Evolutionary conservation across 306 rosid species (phyloP).

Genomic region (Gastrolobium bilobum): DNA sequence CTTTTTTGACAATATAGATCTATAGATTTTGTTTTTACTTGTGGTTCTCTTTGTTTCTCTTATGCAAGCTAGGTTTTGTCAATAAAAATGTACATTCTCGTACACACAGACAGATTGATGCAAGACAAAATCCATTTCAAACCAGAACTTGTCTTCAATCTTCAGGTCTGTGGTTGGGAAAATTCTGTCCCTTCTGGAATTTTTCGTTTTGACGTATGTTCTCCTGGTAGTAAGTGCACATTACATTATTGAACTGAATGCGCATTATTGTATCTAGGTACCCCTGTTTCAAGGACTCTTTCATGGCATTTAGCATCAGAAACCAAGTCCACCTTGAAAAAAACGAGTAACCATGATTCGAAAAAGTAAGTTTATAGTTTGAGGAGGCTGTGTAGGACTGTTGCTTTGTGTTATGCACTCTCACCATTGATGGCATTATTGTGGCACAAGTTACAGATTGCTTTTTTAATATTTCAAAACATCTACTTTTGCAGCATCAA

Average conservation of each 20-base stretch:
- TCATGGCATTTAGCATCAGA: conserved; percentile 98
- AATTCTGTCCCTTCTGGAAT: conserved; percentile 15
- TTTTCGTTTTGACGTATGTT: conserved; percentile 17
- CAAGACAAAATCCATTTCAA: conserved; percentile 64
- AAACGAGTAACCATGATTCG: conserved; percentile 58
- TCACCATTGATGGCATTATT: conserved; percentile 26
- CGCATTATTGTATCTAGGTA: conserved; percentile 50
- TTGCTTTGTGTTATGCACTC: background rate
- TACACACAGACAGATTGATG: conserved; percentile 65
- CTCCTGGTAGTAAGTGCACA: conserved; percentile 19
- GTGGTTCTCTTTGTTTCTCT: conserved; percentile 44
- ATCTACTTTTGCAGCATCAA: conserved; percentile 58
- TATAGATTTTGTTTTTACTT: conserved; percentile 43
- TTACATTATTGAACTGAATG: conserved; percentile 34
- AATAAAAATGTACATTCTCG: conserved; percentile 88
- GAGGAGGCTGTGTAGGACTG: background rate
- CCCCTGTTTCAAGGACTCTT: conserved; percentile 80
- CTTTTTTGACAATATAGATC: conserved; percentile 29
- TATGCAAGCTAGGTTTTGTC: conserved; percentile 75
- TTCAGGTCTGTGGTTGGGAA: conserved; percentile 64
- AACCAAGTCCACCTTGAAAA: conserved; percentile 80
- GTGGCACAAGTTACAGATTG: background rate
- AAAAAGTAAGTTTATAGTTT: conserved; percentile 59
- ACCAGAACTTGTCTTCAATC: conserved; percentile 68
- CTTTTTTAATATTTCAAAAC: conserved; percentile 19